Evolutionary conservation across 495 filamentous ascomycete genomes (phyloP).

Genomic region (Hypoxylon perforatum): DNA sequence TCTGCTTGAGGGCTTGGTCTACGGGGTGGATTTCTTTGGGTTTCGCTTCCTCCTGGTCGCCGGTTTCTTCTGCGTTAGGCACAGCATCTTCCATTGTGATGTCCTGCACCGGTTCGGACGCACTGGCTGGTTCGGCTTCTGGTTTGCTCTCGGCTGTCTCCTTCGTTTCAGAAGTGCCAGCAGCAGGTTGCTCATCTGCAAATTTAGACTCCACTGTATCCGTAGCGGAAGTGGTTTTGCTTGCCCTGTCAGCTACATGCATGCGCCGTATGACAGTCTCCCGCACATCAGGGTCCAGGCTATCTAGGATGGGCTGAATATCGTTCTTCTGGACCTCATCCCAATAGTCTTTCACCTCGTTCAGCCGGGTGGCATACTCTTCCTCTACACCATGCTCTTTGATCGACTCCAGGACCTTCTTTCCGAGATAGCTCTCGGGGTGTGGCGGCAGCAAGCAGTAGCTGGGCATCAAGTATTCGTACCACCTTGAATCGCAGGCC

Average conservation of each 20-base stretch:
- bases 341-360: constrained; percentile 85
- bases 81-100: constrained; percentile 2
- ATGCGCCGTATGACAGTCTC: constrained; percentile 56
- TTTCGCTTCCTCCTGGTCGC: constrained; percentile 27
- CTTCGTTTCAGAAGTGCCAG: constrained; percentile 3
- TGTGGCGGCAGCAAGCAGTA: constrained; percentile 93
- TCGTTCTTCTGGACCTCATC: constrained; percentile 77
- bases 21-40: constrained; percentile 58
- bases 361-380: constrained; percentile 72
- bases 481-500: constrained; percentile 90
- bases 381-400: constrained; percentile 77
- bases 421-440: constrained; percentile 83
- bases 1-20: constrained; percentile 72
- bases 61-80: constrained; percentile 14
- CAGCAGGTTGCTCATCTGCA: constrained; percentile 5
- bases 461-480: constrained; percentile 95
- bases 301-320: constrained; percentile 76
- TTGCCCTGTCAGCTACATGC: constrained; percentile 47
- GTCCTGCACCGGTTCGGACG: constrained; percentile 26
- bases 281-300: constrained; percentile 54
- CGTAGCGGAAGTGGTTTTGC: constrained; percentile 12
- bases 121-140: neutral
- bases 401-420: constrained; percentile 76
- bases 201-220: constrained; percentile 22
- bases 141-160: neutral